Evolutionary conservation across 2,329 filamentous ascomycete genomes (phyloP).

Genomic region (Botryotinia globosa): DNA sequence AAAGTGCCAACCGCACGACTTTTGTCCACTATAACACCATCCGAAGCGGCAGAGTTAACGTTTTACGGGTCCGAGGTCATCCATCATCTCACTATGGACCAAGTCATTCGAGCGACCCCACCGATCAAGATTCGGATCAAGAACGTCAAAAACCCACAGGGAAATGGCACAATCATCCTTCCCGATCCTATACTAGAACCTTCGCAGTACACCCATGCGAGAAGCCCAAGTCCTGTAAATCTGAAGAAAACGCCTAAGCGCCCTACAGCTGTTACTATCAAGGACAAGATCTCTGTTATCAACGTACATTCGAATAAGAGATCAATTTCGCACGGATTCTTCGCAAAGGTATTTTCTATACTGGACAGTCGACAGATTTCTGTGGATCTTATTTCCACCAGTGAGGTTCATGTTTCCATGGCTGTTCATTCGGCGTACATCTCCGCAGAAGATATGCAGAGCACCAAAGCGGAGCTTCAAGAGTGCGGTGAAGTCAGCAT

Average conservation of each 20-base stretch:
- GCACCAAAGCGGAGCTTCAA: constrained; percentile 68
- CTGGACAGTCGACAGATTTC: constrained; percentile 83
- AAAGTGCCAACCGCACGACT: constrained; percentile 91
- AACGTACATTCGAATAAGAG: constrained; percentile 98
- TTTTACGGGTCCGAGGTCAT: constrained; percentile 96
- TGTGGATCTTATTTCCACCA: constrained; percentile 94
- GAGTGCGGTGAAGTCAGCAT: constrained; percentile 89
- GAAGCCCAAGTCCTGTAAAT: constrained; percentile 46
- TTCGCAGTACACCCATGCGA: constrained; percentile 51
- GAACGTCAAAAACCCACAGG: constrained; percentile 83
- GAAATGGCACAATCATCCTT: constrained; percentile 76
- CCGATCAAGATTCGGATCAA: constrained; percentile 86
- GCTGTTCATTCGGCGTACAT: constrained; percentile 81
- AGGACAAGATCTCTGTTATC: constrained; percentile 93
- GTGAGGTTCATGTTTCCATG: constrained; percentile 96
- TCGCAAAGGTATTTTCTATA: constrained; percentile 89
- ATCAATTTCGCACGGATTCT: constrained; percentile 92
- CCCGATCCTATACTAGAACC: constrained; percentile 63
- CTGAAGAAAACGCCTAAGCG: constrained; percentile 62
- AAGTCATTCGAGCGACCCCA: constrained; percentile 75
- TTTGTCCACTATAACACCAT: constrained; percentile 84
- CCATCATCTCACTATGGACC: constrained; percentile 98
- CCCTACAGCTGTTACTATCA: constrained; percentile 91
- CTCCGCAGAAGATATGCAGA: constrained; percentile 60
- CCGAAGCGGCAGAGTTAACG: constrained; percentile 92